Base-by-base conservation (phyloP, 441 rosid species). In the Erodium chrysanthum region DNA sequence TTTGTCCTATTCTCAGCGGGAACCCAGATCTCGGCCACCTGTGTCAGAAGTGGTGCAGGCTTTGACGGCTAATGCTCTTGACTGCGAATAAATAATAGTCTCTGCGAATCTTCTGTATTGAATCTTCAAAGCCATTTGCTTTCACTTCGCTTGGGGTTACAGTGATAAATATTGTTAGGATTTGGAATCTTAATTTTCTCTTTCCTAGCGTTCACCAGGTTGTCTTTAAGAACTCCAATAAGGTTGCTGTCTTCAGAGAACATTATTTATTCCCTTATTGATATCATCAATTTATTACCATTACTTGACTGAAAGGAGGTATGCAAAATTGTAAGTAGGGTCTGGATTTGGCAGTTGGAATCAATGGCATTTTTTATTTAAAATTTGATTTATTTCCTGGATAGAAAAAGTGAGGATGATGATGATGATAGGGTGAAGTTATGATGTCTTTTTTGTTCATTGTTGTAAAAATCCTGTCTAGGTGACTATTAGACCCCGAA, bases 1-100 rank as follows among this genome's bases (percentile, higher is more conserved):
- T n/a, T 0, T 20, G 5, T 48, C 33, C 35, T 22, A 15, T n/a
- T 62, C 35, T 0, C 73, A 94, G 99, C 10, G 79, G 69, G 96
- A 89, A 81, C 90, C 96, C 0, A 89, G 82, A 50, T 85, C 84
- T 71, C 84, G 96, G 74, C 96, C 97, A 12, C 88, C 91, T 1
- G 86, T 91, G 85, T 84, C 94, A 25, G 88, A 91, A 77, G 90
- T 91, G 78, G 99, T 91, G 71, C 87, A 87, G 75, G 81, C 88
- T 71, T 72, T 94, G 82, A 83, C 86, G 46, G 46, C 46, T 40
- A 40, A 40, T 40, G 46, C 46, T 40, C 46, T 40, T 40, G 46
- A 40, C 9, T 15, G 21, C 21, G 1, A 15, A 50, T 4, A 15
- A 17, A 50, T 50, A 50, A 17, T 50, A 15, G 50, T 44, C 5